These are phyloP conservation scores for Spongispora temasekensis DNA, from an alignment of 1,284 basidiomycete genomes.

Conservation along the genomic window DNA sequence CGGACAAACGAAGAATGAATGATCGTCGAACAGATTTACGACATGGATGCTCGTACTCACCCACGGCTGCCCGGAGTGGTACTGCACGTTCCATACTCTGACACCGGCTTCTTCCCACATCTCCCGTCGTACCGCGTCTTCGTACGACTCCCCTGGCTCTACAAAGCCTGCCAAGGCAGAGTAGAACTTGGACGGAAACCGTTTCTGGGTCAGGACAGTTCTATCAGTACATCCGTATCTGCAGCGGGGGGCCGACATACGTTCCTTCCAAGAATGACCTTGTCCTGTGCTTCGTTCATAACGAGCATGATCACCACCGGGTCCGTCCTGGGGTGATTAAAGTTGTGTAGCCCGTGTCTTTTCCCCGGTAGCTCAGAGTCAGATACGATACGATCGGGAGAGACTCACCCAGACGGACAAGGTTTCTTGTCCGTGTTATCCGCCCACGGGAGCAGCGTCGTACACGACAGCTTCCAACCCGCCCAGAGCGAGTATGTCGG, in stretches of 20 bases:
- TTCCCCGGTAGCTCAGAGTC: conserved; percentile 12
- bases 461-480: conserved; percentile 92
- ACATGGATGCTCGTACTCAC: conserved; percentile 39
- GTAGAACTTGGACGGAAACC: conserved; percentile 73
- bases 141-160: conserved; percentile 93
- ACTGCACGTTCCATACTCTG: conserved; percentile 79
- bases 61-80: conserved; percentile 88
- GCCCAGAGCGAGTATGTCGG: conserved; percentile 88
- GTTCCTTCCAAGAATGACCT: conserved; percentile 85
- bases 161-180: conserved; percentile 91
- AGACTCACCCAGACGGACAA: conserved; percentile 61
- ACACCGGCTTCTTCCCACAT: conserved; percentile 96
- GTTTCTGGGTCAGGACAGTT: conserved; percentile 53
- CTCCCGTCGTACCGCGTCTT: conserved; percentile 92
- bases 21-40: neutral
- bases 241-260: conserved; percentile 46
- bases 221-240: no score
- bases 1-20: neutral
- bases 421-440: conserved; percentile 60
- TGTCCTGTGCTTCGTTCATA: conserved; percentile 75
- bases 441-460: conserved; percentile 70
- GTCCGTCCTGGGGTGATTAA: conserved; percentile 86
- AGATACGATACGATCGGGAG: conserved; percentile 14
- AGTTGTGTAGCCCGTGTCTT: conserved; percentile 86
- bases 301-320: conserved; percentile 93